Conservation (phyloP, 768 basidiomycete species). For the Pulveroboletus sp. region DNA sequence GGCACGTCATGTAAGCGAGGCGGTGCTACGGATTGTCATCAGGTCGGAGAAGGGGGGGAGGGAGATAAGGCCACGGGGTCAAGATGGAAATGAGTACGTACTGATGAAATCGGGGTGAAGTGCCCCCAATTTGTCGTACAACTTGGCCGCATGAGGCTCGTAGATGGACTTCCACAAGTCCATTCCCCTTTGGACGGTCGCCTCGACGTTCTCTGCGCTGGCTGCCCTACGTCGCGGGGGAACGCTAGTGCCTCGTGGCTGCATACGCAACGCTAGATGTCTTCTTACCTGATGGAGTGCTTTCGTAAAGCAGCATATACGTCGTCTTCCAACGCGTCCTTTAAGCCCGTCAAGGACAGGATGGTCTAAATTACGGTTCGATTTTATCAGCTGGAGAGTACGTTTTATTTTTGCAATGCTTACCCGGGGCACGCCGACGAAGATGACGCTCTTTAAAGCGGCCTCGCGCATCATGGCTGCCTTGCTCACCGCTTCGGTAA, state of each 20-base stretch:
- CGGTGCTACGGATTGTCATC: conserved; percentile 29
- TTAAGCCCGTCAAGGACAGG: conserved; percentile 71
- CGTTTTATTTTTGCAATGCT: conserved; percentile 24
- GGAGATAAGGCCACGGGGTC: conserved; percentile 35
- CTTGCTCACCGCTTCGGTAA: conserved; percentile 59
- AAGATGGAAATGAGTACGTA: conserved; percentile 44
- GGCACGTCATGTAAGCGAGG: conserved; percentile 31
- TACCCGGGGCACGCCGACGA: conserved; percentile 83
- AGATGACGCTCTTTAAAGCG: conserved; percentile 84
- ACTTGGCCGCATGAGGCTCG: conserved; percentile 83
- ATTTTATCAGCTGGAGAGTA: conserved; percentile 4
- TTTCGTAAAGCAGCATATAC: conserved; percentile 70
- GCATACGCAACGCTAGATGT: conserved; percentile 8
- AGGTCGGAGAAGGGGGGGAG: conserved; percentile 8
- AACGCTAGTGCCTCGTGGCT: conserved; percentile 24
- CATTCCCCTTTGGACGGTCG: conserved; percentile 63
- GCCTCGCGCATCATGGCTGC: conserved; percentile 88
- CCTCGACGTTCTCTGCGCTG: conserved; percentile 61
- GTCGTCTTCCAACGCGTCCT: conserved; percentile 75
- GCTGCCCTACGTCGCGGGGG: conserved; percentile 48
- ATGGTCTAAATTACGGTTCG: conserved; percentile 55
- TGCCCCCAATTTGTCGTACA: conserved; percentile 78
- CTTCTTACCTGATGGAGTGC: conserved; percentile 57
- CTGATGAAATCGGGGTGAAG: conserved; percentile 95
- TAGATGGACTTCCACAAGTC: conserved; percentile 85